Base-by-base conservation (phyloP, 306 rosid genomes). In the Trifolium dubium region DNA sequence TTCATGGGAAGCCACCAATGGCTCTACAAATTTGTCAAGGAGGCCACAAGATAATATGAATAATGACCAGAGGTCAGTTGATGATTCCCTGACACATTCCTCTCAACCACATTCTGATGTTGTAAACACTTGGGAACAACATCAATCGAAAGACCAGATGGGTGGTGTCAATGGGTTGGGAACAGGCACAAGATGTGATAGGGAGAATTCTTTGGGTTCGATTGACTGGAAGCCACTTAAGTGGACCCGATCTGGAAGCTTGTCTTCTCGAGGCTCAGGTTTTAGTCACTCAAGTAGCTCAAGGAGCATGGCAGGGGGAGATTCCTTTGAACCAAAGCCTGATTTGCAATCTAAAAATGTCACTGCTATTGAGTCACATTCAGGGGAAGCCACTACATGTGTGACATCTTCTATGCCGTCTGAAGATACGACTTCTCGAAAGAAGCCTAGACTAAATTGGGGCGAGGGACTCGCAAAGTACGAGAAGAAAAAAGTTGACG, bases 391-490 rank as follows among this genome's bases (percentile, higher is more conserved):
- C 66, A 88, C 89, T 64, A 85, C 89, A 6, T 89, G 96, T 74
- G 86, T 73, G 55, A 85, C 92, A 23, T 88, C 93, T 77, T 81
- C 98, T 75, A 87, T 83, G 13, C 92, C 88, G 11, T 87, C 78
- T 40, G 98, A 88, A 61, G 99, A 95, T 35, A 69, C 86, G 1
- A 51, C 77, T 67, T 95, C 98, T 17, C 83, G 92, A 79, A 95
- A 95, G 88, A 95, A 95, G 82, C 91, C 96, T 6, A 87, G 99
- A 76, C 86, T 95, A 67, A 87, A 87, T 46, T 95, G 99, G 99
- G 99, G 99, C 1, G 99, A 95, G 76, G 99, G 99, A 15, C 86
- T 95, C 62, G 98, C 99, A 12, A 95, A 92, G 89, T 95, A 88
- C 59, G 99, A 95, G 91, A 95, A 90, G 78, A 87, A 92, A 82